These are phyloP conservation scores for Massarina eburnea DNA, from an alignment of 2,329 filamentous ascomycete genomes.

Conservation along the genomic window DNA sequence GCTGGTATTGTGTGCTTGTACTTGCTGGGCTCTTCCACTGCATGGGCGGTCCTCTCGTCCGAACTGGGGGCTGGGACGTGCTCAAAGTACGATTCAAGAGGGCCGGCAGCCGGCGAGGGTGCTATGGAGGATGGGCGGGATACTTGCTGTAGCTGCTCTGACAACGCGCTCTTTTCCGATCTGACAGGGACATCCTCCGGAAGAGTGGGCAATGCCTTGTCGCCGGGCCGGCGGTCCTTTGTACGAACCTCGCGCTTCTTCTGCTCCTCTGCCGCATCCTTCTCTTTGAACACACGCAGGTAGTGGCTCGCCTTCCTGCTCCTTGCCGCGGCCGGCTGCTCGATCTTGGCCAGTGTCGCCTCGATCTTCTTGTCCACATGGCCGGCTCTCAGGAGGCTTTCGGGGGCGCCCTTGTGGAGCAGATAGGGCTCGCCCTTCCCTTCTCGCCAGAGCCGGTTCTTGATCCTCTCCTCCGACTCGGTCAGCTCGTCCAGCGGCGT, in stretches of 20 bases:
- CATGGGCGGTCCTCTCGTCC: constrained; percentile 7
- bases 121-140: constrained; percentile 28
- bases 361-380: constrained; percentile 65
- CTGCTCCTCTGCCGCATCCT: constrained; percentile 56
- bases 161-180: constrained; percentile 13
- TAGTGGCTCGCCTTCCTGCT: constrained; percentile 69
- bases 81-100: constrained; percentile 34
- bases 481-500: constrained; percentile 26
- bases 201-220: constrained; percentile 25
- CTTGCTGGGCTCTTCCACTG: constrained; percentile 8
- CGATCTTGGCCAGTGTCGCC: constrained; percentile 61
- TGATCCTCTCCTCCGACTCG: constrained; percentile 45
- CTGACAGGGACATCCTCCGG: constrained; percentile 28
- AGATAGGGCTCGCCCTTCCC: constrained; percentile 49
- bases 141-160: constrained; percentile 20
- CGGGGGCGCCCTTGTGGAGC: constrained; percentile 38
- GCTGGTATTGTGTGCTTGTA: constrained; percentile 45
- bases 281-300: constrained; percentile 65
- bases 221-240: constrained; percentile 38
- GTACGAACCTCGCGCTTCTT: constrained; percentile 52
- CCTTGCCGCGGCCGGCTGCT: constrained; percentile 56
- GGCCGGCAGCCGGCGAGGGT: constrained; percentile 25
- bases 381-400: constrained; percentile 47
- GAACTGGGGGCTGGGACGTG: constrained; percentile 11
- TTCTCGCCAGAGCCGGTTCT: constrained; percentile 53